These are phyloP conservation scores for Xanthoceras sorbifolium DNA, from an alignment of 345 rosid genomes.

Conservation along the genomic window DNA sequence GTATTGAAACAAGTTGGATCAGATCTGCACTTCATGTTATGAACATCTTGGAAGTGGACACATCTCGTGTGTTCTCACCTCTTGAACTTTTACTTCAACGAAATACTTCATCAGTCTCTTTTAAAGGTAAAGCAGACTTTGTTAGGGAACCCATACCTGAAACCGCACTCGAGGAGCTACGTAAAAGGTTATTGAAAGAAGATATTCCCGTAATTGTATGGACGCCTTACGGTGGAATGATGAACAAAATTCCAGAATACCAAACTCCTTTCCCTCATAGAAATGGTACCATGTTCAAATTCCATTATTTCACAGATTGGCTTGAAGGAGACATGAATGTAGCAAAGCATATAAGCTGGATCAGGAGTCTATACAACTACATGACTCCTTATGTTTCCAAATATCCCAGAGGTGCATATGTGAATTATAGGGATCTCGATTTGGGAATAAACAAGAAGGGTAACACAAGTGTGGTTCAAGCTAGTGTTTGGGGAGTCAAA, in stretches of 20 bases:
- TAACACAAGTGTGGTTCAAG: too few species aligned
- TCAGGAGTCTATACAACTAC: constrained; percentile 41
- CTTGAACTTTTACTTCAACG: constrained; percentile 56
- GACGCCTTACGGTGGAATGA: constrained; percentile 80
- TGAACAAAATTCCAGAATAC: constrained; percentile 46
- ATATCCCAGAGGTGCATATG: constrained; percentile 51
- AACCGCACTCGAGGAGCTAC: constrained; percentile 45
- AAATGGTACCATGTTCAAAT: constrained; percentile 48
- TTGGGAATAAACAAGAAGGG: too few species aligned
- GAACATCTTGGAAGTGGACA: constrained; percentile 43
- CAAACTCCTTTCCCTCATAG: constrained; percentile 66
- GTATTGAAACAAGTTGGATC: constrained; percentile 66
- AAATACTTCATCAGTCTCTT: constrained; percentile 41
- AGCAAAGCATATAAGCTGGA: constrained; percentile 31
- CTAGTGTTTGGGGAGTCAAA: too few species aligned
- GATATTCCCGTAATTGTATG: constrained; percentile 57
- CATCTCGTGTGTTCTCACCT: constrained; percentile 42
- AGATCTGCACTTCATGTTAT: constrained; percentile 50
- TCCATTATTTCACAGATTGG: constrained; percentile 50
- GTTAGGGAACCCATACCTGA: constrained; percentile 40
- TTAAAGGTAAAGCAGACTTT: constrained; percentile 66
- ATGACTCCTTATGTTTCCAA: constrained; percentile 60
- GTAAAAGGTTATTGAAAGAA: constrained; percentile 47
- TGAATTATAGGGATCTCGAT: constrained; percentile 59
- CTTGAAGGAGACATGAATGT: constrained; percentile 21